Conservation (phyloP, 768 basidiomycete species). For the Lentinula sp. region DNA sequence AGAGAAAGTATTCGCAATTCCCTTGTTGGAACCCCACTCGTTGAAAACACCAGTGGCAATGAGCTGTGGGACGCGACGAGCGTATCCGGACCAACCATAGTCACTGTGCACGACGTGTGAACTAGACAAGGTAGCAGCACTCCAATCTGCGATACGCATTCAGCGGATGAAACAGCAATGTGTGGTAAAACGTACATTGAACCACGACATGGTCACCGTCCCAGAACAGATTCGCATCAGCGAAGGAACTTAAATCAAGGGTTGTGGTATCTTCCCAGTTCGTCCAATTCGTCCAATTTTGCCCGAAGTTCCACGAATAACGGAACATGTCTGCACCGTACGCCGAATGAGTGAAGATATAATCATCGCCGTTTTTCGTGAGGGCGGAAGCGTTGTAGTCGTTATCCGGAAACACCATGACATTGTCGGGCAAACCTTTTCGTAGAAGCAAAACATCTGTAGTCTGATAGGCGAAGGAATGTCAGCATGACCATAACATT, state of each 20-base stretch:
- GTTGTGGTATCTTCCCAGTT: conserved; percentile 70
- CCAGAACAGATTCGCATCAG: conserved; percentile 58
- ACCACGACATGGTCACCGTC: conserved; percentile 79
- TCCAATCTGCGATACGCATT: conserved; percentile 59
- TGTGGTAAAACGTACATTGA: conserved; percentile 56
- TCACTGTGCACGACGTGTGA: conserved; percentile 77
- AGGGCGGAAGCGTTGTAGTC: conserved; percentile 72
- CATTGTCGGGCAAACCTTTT: conserved; percentile 69
- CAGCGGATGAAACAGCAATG: neutral
- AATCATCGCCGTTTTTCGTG: conserved; percentile 53
- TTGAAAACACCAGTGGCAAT: conserved; percentile 89
- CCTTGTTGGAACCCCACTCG: conserved; percentile 86
- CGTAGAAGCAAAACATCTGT: conserved; percentile 75
- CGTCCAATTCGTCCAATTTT: conserved; percentile 78
- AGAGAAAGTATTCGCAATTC: conserved; percentile 65
- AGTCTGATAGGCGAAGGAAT: conserved; percentile 28
- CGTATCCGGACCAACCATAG: conserved; percentile 42
- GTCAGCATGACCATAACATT: neutral
- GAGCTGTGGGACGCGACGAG: conserved; percentile 81
- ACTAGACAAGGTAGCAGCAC: conserved; percentile 52
- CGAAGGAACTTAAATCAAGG: conserved; percentile 56
- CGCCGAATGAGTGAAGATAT: conserved; percentile 76
- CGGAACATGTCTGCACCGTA: conserved; percentile 84
- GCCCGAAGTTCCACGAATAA: conserved; percentile 83
- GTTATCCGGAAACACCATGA: conserved; percentile 83